phyloP scores from a whole-genome alignment of 345 rosid genomes.

The Eucalyptus regnans region DNA sequence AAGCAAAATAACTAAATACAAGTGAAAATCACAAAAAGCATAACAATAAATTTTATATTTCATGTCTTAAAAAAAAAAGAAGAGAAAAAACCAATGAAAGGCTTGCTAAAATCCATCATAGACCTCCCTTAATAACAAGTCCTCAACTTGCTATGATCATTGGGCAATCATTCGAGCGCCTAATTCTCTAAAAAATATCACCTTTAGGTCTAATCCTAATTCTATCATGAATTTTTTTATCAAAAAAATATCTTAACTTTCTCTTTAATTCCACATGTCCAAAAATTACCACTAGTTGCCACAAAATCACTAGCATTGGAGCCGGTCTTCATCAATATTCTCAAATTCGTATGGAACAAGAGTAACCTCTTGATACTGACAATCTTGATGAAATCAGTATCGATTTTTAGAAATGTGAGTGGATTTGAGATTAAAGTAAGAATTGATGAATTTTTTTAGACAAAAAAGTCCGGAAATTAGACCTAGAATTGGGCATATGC shows the following conservation, averaged over 20 bases:
- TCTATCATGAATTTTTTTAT: background rate
- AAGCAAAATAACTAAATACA: background rate
- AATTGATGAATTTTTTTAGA: accelerated
- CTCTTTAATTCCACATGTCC: background rate
- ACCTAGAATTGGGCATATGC: accelerated
- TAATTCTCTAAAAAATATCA: background rate
- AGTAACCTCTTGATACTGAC: background rate
- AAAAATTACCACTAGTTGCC: background rate
- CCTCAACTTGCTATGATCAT: background rate
- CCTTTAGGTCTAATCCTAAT: background rate
- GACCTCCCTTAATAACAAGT: background rate
- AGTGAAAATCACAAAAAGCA: background rate
- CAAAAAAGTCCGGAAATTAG: accelerated
- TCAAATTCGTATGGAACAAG: background rate
- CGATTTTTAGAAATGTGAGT: accelerated
- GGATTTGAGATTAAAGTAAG: too few species aligned
- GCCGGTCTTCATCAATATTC: background rate
- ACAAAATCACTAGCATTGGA: background rate
- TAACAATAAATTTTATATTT: background rate
- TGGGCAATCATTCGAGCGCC: background rate
- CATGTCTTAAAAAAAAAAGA: background rate
- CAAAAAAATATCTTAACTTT: background rate
- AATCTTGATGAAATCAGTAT: background rate
- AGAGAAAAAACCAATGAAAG: background rate
- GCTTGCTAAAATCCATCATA: background rate